Evolutionary conservation across 2,329 filamentous ascomycete genomes (phyloP), one percentile per base, ranked within the genome.

Genomic region (Penicillium sp.): DNA sequence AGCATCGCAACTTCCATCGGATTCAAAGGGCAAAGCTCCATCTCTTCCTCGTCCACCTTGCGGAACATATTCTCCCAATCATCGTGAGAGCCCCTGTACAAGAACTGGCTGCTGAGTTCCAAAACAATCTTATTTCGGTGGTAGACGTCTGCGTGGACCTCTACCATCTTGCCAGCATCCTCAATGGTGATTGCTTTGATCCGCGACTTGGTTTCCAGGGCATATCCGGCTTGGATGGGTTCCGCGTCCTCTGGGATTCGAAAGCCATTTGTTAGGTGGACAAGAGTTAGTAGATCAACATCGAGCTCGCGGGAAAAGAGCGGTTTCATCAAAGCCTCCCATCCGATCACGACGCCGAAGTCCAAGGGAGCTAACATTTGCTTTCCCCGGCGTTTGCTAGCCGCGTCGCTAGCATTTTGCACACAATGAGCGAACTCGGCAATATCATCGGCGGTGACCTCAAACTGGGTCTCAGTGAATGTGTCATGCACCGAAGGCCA

Each of bases 351-450:
- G 9, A 42, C 25, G 18, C 27, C 39, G 32, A 42, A 18, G 27
- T 42, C 39, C 26, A 42, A n/a, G 5, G 39, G 39, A 9, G 13
- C 36, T 13, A 86, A 90, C 55, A 96, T 88, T 53, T 88, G 84
- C 76, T 97, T 97, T 58, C 90, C 91, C 39, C 90, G 91, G 41
- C 91, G 83, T 63, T 97, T 91, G 45, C 98, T 91, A 60, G 98
- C 98, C 5, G 93, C 90, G 68, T 98, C 93, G 33, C 91, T 90
- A 9, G 88, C 95, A 73, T 98, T 98, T 55, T 93, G 91, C 57
- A 98, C 93, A 40, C 93, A 91, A 66, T 98, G 90, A n/a, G 97
- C 90, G 60, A 98, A 98, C 73, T 98, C 90, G 53, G 95, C 94
- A 73, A 98, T 96, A 53, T 86, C 90, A 67, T 96, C 88, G 50